These are phyloP conservation scores for Cladosporium oxysporum DNA, from an alignment of 2,329 filamentous ascomycete species.

Conservation along the genomic window DNA sequence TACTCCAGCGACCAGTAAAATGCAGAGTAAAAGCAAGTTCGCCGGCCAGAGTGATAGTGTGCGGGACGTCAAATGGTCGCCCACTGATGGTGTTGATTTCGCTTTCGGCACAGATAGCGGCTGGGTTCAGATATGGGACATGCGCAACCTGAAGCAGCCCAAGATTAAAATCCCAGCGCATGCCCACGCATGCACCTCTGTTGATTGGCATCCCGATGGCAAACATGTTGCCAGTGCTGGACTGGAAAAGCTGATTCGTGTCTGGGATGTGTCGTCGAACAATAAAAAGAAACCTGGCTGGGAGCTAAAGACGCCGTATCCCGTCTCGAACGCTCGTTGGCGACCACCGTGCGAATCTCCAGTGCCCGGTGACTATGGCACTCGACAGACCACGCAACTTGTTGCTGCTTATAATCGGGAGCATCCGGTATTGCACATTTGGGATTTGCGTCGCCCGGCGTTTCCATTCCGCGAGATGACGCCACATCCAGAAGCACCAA, in stretches of 20 bases:
- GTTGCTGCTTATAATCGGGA: constrained; percentile 64
- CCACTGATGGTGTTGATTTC: constrained; percentile 62
- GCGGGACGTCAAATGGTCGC: constrained; percentile 66
- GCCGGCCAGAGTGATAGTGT: constrained; percentile 62
- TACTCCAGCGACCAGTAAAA: constrained; percentile 47
- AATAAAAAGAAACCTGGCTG: constrained; percentile 61
- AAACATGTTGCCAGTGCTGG: constrained; percentile 65
- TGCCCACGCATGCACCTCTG: constrained; percentile 56
- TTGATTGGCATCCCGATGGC: constrained; percentile 69
- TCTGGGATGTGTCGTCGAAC: constrained; percentile 63
- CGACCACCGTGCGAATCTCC: constrained; percentile 60
- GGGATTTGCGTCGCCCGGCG: constrained; percentile 64
- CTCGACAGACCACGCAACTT: constrained; percentile 63
- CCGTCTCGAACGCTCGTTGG: constrained; percentile 64
- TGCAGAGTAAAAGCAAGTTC: constrained; percentile 57
- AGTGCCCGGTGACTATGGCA: constrained; percentile 52
- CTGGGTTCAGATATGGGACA: constrained; percentile 65
- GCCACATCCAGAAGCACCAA: constrained; percentile 56
- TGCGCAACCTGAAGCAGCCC: constrained; percentile 57
- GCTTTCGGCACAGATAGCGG: constrained; percentile 66
- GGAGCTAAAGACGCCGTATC: constrained; percentile 61
- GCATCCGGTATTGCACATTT: constrained; percentile 62
- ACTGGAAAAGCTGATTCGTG: constrained; percentile 61
- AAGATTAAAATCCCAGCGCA: constrained; percentile 64
- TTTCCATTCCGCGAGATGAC: constrained; percentile 64